Evolutionary conservation across 179 eudicot species (phyloP).

Genomic region (Sideroxylon spinosum): DNA sequence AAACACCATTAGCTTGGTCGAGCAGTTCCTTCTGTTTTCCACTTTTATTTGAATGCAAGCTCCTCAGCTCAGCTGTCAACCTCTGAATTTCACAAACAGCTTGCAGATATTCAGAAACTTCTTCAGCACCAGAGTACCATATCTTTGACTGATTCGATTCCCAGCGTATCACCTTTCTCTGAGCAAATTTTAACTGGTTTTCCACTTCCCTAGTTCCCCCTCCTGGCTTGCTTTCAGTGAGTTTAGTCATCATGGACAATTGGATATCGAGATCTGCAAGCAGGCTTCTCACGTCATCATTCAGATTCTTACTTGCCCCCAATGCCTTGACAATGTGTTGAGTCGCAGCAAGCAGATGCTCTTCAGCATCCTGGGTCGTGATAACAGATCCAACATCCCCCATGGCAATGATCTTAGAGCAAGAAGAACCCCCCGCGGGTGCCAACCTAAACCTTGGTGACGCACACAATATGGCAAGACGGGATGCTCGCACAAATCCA

Average conservation of each 20-base stretch:
- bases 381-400: conserved; percentile 14
- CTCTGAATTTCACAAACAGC: conserved; percentile 56
- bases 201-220: conserved; percentile 31
- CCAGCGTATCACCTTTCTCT: conserved; percentile 47
- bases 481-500: no score
- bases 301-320: conserved; percentile 38
- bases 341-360: conserved; percentile 47
- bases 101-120: conserved; percentile 40
- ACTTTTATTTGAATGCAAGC: background rate
- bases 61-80: conserved; percentile 28
- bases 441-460: no score
- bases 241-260: conserved; percentile 36
- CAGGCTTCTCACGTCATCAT: conserved; percentile 39
- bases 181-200: conserved; percentile 33
- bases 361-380: conserved; percentile 23
- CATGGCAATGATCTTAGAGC: background rate
- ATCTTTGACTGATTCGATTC: conserved; percentile 40
- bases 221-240: conserved; percentile 23
- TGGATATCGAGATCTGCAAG: conserved; percentile 47
- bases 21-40: conserved; percentile 33
- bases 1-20: conserved; percentile 40
- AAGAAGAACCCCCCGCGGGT: background rate
- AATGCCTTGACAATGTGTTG: conserved; percentile 51
- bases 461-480: no score
- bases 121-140: conserved; percentile 45